Percentiles rank a stretch among this genome's conserved stretches.
phyloP scores from a whole-genome alignment of 768 basidiomycete species.

The Lactarius hatsudake region DNA sequence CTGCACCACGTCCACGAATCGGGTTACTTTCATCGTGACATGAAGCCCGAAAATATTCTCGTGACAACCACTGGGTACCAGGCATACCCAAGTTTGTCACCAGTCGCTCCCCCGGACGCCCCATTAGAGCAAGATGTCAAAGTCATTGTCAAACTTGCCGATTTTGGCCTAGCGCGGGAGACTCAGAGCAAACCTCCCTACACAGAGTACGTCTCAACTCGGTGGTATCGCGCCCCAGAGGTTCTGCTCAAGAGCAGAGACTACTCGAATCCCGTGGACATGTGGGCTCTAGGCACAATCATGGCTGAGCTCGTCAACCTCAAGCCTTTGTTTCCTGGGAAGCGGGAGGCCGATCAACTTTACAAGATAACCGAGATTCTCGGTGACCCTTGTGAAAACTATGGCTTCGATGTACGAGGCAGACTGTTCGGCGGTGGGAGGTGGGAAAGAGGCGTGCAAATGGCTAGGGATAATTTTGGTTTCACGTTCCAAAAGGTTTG shows the following conservation, averaged over 20 bases:
- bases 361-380: conserved; percentile 87
- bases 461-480: conserved; percentile 75
- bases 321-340: conserved; percentile 92
- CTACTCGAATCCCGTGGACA: conserved; percentile 96
- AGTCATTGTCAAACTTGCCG: conserved; percentile 95
- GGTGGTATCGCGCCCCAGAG: conserved; percentile 99
- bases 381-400: conserved; percentile 84
- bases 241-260: conserved; percentile 88
- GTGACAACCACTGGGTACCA: conserved; percentile 96
- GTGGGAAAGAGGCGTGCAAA: conserved; percentile 82
- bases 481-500: conserved; percentile 88
- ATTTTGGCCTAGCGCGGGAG: conserved; percentile 95
- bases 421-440: conserved; percentile 78
- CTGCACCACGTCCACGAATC: conserved; percentile 88
- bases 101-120: conserved; percentile 57
- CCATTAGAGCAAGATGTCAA: conserved; percentile 90
- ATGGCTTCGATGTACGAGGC: conserved; percentile 71
- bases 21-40: conserved; percentile 98
- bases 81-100: conserved; percentile 84
- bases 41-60: conserved; percentile 99
- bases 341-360: conserved; percentile 90
- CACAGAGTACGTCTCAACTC: conserved; percentile 98
- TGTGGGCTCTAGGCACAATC: conserved; percentile 99
- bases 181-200: conserved; percentile 88
- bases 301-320: conserved; percentile 96